Base-by-base conservation (phyloP, 352 stramenopile species). In the Globisporangium radiosum region DNA sequence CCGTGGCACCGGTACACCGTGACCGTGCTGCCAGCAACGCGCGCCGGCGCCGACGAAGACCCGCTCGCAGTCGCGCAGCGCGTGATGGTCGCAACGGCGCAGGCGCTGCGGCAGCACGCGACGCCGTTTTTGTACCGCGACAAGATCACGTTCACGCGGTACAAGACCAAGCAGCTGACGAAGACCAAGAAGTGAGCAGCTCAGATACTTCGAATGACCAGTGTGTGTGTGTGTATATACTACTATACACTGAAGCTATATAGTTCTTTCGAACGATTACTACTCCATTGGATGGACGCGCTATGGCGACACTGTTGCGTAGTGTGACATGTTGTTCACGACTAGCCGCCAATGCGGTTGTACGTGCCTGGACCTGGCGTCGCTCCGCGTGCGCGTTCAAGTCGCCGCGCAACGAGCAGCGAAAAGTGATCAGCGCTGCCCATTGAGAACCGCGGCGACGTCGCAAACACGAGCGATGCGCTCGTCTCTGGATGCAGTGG, bases 71-170 rank as follows among this genome's bases (percentile, higher is more conserved):
- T 78, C 52, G 78, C 80, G 6, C 80, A 90, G 56, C 76, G 78
- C 2, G 78, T 88, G 37, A 90, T 90, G 80, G 68, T 71, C 40
- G 39, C 66, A 44, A 90, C 78, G 4, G 78, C 80, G 3, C 60
- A 70, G 15, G 66, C 63, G 11, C 56, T 90, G n/a, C 45, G 66
- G 15, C 76, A 88, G 42, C 66, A 88, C 15, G 67, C 74, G 1
- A 88, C 77, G 17, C 77, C 80, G 6, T 90, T 88, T 62, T 60
- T 90, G 36, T 90, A 90, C 53, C 75, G 78, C 25, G 77, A 90
- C 64, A 90, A 90, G 59, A 88, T 86, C 56, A 59, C 73, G 5
- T 85, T 68, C 62, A 87, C 75, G 53, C 65, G 76, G 44, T 87
- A 85, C 67, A 86, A 67, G 53, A 76, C 65, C 1, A 69, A 70